phyloP scores from a whole-genome alignment of 1,284 basidiomycete genomes.

The Pisolithus thermaeus region DNA sequence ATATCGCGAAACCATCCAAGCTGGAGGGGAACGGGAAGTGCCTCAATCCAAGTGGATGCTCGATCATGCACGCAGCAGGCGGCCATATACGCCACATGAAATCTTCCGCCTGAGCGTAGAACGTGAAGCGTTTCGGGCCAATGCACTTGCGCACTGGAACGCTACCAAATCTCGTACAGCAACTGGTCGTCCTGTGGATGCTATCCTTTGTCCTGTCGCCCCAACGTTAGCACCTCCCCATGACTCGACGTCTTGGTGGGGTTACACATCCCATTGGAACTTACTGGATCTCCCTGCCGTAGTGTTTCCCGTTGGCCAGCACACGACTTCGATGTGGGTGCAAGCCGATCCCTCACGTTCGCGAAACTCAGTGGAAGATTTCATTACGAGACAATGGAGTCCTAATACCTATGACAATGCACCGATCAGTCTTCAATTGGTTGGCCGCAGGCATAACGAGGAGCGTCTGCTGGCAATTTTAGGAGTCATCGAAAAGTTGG shows the following conservation, averaged over 20 bases:
- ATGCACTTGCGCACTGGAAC: slow-evolving; percentile 50
- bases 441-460: slow-evolving; percentile 45
- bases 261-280: slow-evolving; percentile 54
- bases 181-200: slow-evolving; percentile 51
- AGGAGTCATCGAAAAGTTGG: slow-evolving; percentile 33
- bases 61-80: slow-evolving; percentile 31
- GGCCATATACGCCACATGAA: slow-evolving; percentile 35
- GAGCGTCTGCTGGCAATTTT: slow-evolving; percentile 43
- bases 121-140: slow-evolving; percentile 39
- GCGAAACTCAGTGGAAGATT: slow-evolving; percentile 35
- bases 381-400: slow-evolving; percentile 39
- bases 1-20: slow-evolving; percentile 34
- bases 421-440: slow-evolving; percentile 41
- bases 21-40: slow-evolving; percentile 34
- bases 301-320: slow-evolving; percentile 44
- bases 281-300: slow-evolving; percentile 48
- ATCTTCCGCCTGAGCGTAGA: slow-evolving; percentile 40
- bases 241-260: slow-evolving; percentile 45
- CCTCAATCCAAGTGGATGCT: slow-evolving; percentile 46
- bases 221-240: slow-evolving; percentile 48
- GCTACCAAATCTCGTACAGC: slow-evolving; percentile 35
- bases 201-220: slow-evolving; percentile 48
- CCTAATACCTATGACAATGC: slow-evolving; percentile 39
- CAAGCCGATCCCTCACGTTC: slow-evolving; percentile 1
- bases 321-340: slow-evolving; percentile 9